phyloP scores from a whole-genome alignment of 768 basidiomycete species.

The Serendipita vermifera region DNA sequence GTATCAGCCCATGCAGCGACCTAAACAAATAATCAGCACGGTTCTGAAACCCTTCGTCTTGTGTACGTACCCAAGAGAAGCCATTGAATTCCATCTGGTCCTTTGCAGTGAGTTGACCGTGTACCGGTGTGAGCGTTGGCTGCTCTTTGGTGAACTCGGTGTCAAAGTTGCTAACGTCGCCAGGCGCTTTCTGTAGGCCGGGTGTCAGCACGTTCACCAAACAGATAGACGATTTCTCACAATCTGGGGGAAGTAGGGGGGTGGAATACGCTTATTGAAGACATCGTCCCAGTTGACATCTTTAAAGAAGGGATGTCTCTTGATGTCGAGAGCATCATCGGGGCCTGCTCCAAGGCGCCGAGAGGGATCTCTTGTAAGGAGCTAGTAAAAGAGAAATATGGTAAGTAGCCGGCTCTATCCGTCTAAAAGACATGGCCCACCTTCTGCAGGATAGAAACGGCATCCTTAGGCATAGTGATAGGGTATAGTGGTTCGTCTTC shows the following conservation, averaged over 20 bases:
- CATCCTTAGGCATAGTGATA: conserved; percentile 97
- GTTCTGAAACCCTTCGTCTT: no score
- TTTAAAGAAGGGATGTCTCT: conserved; percentile 95
- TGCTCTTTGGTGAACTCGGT: conserved; percentile 95
- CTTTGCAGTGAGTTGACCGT: conserved; percentile 75
- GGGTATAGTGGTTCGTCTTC: conserved; percentile 98
- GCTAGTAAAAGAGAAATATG: conserved; percentile 30
- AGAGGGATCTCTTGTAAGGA: conserved; percentile 81
- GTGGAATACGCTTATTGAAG: conserved; percentile 91
- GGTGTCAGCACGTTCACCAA: neutral
- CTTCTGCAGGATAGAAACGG: conserved; percentile 90
- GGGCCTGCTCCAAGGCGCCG: conserved; percentile 86
- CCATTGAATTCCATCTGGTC: conserved; percentile 95
- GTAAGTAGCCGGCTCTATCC: neutral
- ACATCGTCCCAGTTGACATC: conserved; percentile 96
- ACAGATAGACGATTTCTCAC: conserved; percentile 33
- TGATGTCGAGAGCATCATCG: conserved; percentile 93
- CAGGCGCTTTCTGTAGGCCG: conserved; percentile 19
- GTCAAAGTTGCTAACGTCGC: conserved; percentile 62
- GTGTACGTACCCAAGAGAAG: conserved; percentile 84
- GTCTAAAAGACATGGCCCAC: conserved; percentile 29
- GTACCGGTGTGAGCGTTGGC: conserved; percentile 94
- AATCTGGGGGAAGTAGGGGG: conserved; percentile 94
- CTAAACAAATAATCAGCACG: no score
- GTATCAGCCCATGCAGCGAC: no score